Conservation (phyloP, 202 grass and related monocot genomes). For the Thinopyrum obtusiflorum region DNA sequence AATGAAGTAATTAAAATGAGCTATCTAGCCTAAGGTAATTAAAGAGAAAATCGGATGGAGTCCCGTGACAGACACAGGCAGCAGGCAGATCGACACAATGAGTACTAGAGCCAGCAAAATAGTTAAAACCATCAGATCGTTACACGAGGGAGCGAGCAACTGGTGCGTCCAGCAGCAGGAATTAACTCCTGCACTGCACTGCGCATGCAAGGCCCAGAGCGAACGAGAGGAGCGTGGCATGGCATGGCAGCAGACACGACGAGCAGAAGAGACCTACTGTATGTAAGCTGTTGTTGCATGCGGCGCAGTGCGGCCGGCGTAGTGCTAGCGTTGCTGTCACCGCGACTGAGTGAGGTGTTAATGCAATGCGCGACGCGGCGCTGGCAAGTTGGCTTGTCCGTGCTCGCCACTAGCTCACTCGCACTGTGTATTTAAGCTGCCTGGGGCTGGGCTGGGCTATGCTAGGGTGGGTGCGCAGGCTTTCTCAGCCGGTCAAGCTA, state of each 20-base stretch:
- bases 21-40: neutral
- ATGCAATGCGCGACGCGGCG: neutral
- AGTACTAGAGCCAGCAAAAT: conserved; percentile 35
- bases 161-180: conserved; percentile 22
- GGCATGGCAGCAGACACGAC: neutral
- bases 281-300: neutral
- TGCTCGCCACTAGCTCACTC: conserved; percentile 34
- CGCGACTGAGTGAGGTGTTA: conserved; percentile 2
- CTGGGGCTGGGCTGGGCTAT: neutral
- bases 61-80: conserved; percentile 2
- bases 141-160: conserved; percentile 9
- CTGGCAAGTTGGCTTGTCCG: conserved; percentile 45
- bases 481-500: conserved; percentile 37
- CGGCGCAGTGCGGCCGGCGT: neutral
- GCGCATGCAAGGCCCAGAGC: neutral
- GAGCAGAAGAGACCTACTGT: neutral
- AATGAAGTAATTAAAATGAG: neutral
- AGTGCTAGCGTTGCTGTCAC: neutral
- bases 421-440: conserved; percentile 16
- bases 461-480: conserved; percentile 20
- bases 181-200: conserved; percentile 38
- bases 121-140: conserved; percentile 45
- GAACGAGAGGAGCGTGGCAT: neutral
- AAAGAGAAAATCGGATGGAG: neutral
- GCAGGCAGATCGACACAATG: conserved; percentile 29